Evolutionary conservation across 495 filamentous ascomycete species (phyloP), one percentile per base, ranked within the genome.

Genomic region (Podospora anserina): DNA sequence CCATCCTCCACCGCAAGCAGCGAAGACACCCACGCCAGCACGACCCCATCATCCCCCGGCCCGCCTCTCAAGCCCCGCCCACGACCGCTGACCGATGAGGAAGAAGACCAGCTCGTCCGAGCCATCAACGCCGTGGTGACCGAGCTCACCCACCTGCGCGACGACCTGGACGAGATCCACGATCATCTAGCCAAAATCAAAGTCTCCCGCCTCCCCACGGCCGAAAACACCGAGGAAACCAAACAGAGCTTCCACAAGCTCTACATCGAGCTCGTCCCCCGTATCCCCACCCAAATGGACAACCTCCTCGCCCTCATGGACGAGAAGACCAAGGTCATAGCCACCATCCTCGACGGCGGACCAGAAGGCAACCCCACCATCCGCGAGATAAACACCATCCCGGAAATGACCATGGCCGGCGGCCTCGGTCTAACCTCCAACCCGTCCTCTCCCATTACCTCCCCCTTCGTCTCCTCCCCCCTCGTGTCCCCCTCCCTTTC

Each of bases 101-200:
- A 63, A 49, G 30, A 63, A 49, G 20, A 18, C 13, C 18, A 39
- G 18, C 61, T 63, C 27, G 49, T 63, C 15, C 16, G 27, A 4
- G 61, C 61, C 28, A n/a, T 63, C 28, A 63, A 63, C 61, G 28
- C n/a, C 16, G 61, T 44, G 4, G 20, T 23, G 55, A 58, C 13
- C n/a, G n/a, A 58, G 23, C 55, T 58, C n/a, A 58, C 55, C n/a
- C 55, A 58, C 18, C 4, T 58, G n/a, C 55, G 55, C 23, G 55
- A 58, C 55, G n/a, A 58, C 19, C 23, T 58, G 55, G 13, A 7
- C 9, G 55, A 58, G n/a, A 58, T 58, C n/a, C n/a, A 58, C n/a
- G 18, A 49, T 0, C 2, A 11, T 5, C 13, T 16, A 49, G 9
- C 39, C 7, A 11, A 11, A 49, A 49, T 49, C 9, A 49, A 49